A percentile compares a stretch with the other conserved stretches of the same genome.
These are phyloP conservation scores for Penicillium expansum DNA, from an alignment of 2,329 filamentous ascomycete genomes.

Conservation along the genomic window DNA sequence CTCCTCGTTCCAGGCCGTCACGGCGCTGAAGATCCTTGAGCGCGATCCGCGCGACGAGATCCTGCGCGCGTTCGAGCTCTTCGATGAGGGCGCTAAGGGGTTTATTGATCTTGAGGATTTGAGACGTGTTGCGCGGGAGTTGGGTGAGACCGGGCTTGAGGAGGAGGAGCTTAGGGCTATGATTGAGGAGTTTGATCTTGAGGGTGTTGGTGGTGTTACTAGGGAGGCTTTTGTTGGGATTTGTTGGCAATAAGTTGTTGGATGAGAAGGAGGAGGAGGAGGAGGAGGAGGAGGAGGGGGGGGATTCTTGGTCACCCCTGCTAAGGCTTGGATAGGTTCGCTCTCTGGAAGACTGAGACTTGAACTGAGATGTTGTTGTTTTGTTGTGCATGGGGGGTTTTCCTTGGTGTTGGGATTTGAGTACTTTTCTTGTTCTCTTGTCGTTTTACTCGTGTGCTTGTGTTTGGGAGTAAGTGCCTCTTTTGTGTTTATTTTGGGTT, in stretches of 20 bases:
- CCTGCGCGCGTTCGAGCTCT: conserved; percentile 83
- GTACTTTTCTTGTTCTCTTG: conserved; percentile 2
- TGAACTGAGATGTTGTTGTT: too few species aligned
- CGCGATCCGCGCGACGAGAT: conserved; percentile 91
- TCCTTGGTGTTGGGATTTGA: conserved; percentile 9
- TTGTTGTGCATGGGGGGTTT: conserved; percentile 9
- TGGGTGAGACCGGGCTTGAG: conserved; percentile 82
- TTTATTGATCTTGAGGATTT: conserved; percentile 87
- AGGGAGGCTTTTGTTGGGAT: conserved; percentile 66
- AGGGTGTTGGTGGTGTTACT: conserved; percentile 76
- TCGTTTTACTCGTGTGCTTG: conserved; percentile 1
- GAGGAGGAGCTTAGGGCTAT: conserved; percentile 91
- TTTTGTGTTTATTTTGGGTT: background rate
- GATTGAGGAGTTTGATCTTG: conserved; percentile 97
- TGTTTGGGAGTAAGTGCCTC: background rate
- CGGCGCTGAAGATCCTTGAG: conserved; percentile 74
- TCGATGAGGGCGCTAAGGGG: conserved; percentile 89
- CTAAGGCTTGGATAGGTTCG: background rate
- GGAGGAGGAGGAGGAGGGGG: background rate
- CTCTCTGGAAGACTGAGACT: background rate
- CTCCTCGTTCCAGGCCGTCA: conserved; percentile 69
- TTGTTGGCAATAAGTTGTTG: conserved; percentile 51
- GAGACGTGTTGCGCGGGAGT: conserved; percentile 78
- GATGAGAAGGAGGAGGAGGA: too few species aligned
- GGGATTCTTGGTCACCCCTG: background rate